Conservation (phyloP, 2,329 filamentous ascomycete species). For the Sphaerulina populicola region DNA sequence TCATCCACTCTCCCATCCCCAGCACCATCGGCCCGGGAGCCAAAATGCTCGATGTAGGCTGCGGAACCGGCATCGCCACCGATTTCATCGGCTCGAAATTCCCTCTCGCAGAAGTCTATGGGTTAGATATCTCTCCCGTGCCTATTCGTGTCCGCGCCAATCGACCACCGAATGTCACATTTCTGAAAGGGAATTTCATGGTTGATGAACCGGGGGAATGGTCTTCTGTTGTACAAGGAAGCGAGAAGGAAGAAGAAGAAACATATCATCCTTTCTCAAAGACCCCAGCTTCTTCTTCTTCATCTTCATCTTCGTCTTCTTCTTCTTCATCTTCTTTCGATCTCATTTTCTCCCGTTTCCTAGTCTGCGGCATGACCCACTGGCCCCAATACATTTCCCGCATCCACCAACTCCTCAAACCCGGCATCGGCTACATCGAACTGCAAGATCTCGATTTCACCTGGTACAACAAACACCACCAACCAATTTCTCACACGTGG, state of each 20-base stretch:
- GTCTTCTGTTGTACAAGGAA: background rate
- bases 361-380: slow-evolving; percentile 19
- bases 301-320: no score
- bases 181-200: slow-evolving; percentile 14
- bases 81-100: slow-evolving; percentile 14
- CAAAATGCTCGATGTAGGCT: slow-evolving; percentile 21
- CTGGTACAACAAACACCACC: slow-evolving; percentile 3
- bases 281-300: no score
- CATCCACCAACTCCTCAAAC: slow-evolving; percentile 13
- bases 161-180: slow-evolving; percentile 9
- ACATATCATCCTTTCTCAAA: no score
- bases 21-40: background rate
- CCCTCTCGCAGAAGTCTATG: slow-evolving; percentile 29
- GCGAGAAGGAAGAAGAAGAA: no score
- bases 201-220: background rate
- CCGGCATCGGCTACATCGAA: slow-evolving; percentile 16
- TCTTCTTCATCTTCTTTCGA: slow-evolving; percentile 9
- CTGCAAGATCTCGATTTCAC: slow-evolving; percentile 19
- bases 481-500: slow-evolving; percentile 14
- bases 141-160: slow-evolving; percentile 17
- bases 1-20: slow-evolving; percentile 20
- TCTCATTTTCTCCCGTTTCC: slow-evolving; percentile 22
- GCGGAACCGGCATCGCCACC: slow-evolving; percentile 30
- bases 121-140: slow-evolving; percentile 30
- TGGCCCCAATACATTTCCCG: slow-evolving; percentile 18